Evolutionary conservation across 176 grass and related monocot species (phyloP).

Genomic region (Sorghum bicolor): Sorghum_bicolor_NCBIv3 NC_012879.2:4196001-4196500

Average conservation of each 20-base stretch:
- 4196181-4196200: too few species aligned
- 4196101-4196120: not conserved
- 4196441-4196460: not conserved
- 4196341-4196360: too few species aligned
- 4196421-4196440: not conserved
- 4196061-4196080: not conserved
- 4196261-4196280: not conserved
- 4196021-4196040: not conserved
- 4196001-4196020: slow-evolving; percentile 1
- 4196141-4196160: not conserved
- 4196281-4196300: not conserved
- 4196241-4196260: too few species aligned
- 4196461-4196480: too few species aligned
- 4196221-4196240: too few species aligned
- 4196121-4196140: not conserved
- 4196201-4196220: too few species aligned
- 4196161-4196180: not conserved
- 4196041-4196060: slow-evolving; percentile 12
- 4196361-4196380: not conserved
- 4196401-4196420: not conserved
- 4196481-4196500: too few species aligned
- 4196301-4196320: too few species aligned
- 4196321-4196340: too few species aligned
- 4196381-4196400: not conserved
- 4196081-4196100: not conserved